Conservation (phyloP, 2,329 filamentous ascomycete genomes). For the Aspergillus sp. region DNA sequence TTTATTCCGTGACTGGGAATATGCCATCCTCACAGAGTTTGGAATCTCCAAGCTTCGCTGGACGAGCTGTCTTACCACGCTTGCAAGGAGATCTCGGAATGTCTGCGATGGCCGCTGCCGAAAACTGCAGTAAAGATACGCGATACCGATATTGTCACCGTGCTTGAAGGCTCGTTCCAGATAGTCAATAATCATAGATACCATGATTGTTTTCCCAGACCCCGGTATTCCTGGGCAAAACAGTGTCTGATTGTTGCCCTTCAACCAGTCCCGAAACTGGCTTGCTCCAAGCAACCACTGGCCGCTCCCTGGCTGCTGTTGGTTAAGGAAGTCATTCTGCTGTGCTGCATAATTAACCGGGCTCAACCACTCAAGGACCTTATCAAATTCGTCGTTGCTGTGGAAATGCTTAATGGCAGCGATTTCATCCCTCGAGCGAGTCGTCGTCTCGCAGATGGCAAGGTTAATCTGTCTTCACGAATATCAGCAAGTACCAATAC, state of each 20-base stretch:
- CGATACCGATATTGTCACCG: slow-evolving; percentile 33
- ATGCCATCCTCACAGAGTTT: slow-evolving; percentile 22
- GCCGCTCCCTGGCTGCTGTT: slow-evolving; percentile 16
- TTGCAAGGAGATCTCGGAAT: slow-evolving; percentile 30
- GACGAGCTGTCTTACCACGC: slow-evolving; percentile 41
- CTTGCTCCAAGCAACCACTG: slow-evolving; percentile 15
- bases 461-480: not conserved
- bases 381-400: not conserved
- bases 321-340: slow-evolving; percentile 4
- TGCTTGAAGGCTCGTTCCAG: slow-evolving; percentile 27
- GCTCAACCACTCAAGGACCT: slow-evolving; percentile 2
- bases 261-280: slow-evolving; percentile 16
- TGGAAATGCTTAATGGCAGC: not conserved
- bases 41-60: slow-evolving; percentile 8
- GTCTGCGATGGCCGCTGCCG: slow-evolving; percentile 36
- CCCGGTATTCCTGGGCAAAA: slow-evolving; percentile 36
- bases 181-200: slow-evolving; percentile 34
- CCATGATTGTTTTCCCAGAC: slow-evolving; percentile 10
- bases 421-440: not conserved
- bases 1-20: slow-evolving; percentile 30
- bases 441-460: not conserved
- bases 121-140: slow-evolving; percentile 50
- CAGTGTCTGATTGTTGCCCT: slow-evolving; percentile 29
- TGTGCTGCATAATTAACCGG: not conserved
- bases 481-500: not conserved